Base-by-base conservation (phyloP, 2,329 filamentous ascomycete species). In the Hypoxylon sp. region DNA sequence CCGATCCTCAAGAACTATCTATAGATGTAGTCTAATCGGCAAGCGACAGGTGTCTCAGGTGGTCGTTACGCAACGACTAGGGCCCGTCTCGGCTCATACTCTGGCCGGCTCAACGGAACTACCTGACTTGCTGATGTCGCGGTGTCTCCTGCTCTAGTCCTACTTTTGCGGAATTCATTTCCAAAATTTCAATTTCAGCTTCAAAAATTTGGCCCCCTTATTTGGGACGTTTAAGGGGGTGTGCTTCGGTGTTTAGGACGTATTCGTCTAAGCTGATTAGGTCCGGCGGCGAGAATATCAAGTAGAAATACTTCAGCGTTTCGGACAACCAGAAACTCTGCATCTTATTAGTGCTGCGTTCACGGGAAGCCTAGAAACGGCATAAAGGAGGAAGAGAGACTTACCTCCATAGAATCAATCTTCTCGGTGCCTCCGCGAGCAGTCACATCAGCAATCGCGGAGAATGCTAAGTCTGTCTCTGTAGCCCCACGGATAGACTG, bases 291-390 rank as follows among this genome's bases (percentile, higher is more conserved):
- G 86, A 88, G 71, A 93, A 93, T 19, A 92, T 85, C 53, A 93
- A 77, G 70, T 91, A 93, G 65, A 92, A 92, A 71, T 93, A 93
- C 79, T 93, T 93, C 65, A 93, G 79, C n/a, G 90, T 93, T 81
- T 93, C 91, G 0, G 88, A 87, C 73, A 91, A 80, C 89, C 91
- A 93, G 73, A 92, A 92, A 65, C 87, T 91, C 81, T 93, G 86
- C 78, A 44, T 46, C 51, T 86, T 85, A 73, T 85, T 84, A 74
- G 89, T 15, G 15, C 6, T 27, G 24, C 24, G 24, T 27, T 27
- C 2, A 27, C 24, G 24, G 24, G 24, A 27, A 27, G 24, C 24
- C 5, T 3, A 5, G 1, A 27, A 27, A 27, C 5, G 24, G 24
- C 24, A 1, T 27, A 27, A 13, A 47, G 19, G 17, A 4, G 17